phyloP scores from a whole-genome alignment of 345 rosid species.

The Crucihimalaya himalaica region DNA sequence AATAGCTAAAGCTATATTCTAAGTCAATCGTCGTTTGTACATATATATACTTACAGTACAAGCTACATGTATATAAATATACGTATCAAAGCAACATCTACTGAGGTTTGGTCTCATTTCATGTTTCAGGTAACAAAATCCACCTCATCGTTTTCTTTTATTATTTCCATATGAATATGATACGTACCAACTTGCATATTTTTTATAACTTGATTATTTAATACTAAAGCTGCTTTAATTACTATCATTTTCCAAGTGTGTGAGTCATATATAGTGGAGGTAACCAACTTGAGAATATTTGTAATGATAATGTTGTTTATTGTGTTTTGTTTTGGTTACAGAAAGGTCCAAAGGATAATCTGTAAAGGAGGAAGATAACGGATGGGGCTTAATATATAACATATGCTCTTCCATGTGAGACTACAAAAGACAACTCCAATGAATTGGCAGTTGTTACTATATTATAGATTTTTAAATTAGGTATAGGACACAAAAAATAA shows the following conservation, averaged over 20 bases:
- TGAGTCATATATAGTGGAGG: conserved; percentile 34
- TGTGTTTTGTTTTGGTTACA: conserved; percentile 33
- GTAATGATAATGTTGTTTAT: conserved; percentile 34
- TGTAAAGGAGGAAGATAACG: conserved; percentile 40
- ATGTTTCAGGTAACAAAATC: conserved; percentile 33
- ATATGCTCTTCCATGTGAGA: conserved; percentile 39
- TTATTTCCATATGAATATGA: conserved; percentile 15
- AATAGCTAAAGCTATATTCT: conserved; percentile 37
- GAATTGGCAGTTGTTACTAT: conserved; percentile 37
- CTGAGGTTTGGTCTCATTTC: conserved; percentile 13
- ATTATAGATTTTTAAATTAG: conserved; percentile 31
- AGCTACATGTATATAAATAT: conserved; percentile 18
- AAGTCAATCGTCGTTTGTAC: conserved; percentile 32
- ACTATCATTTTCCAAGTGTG: conserved; percentile 18
- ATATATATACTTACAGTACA: conserved; percentile 31
- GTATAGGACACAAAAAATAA: background rate
- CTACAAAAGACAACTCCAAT: conserved; percentile 38
- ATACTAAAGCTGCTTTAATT: conserved; percentile 20
- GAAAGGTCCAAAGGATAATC: conserved; percentile 42
- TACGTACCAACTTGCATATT: conserved; percentile 29
- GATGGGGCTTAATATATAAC: conserved; percentile 32
- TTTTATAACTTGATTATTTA: conserved; percentile 12
- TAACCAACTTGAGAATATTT: conserved; percentile 36
- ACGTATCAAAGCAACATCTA: conserved; percentile 21
- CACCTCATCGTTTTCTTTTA: background rate